Evolutionary conservation across 2,329 filamentous ascomycete genomes (phyloP), one percentile per base, ranked within the genome.

Genomic region (Trichoderma lentiforme): DNA sequence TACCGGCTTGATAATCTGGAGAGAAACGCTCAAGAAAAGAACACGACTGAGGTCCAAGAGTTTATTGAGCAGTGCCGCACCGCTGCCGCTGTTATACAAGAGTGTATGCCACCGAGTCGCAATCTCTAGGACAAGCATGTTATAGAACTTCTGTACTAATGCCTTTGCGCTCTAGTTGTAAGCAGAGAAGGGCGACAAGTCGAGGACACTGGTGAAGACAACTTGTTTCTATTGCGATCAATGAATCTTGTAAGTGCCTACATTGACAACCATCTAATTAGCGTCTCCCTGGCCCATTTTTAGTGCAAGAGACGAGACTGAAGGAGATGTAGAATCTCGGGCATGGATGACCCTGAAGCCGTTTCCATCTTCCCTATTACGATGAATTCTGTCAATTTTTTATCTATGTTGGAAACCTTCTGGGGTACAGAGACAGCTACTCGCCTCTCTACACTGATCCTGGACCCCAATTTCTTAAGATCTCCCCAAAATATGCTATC

Each of bases 401-500:
- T 53, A 24, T 53, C 21, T 6, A 53, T 21, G 5, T 0, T 53
- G 21, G 47, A 53, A 2, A 24, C 47, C 3, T 24, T 53, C 4
- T 53, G n/a, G 47, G 47, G 47, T 53, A 14, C 21, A 3, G 47
- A 53, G 47, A 24, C 47, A 24, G 47, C 47, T 14, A 2, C 11
- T 12, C n/a, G 47, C 2, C 47, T 53, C 47, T 53, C 47, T 24
- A 1, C 2, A 14, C n/a, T 53, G 6, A 14, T 53, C 4, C 4
- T 1, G 2, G 47, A 53, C 2, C 5, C n/a, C 14, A 1, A 0
- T 24, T 24, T 53, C 1, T 1, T 24, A 1, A 21, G 4, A 53
- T 53, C 47, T 0, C n/a, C 47, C n/a, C n/a, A 24, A 14, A 53
- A 53, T 24, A 24, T 24, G 47, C n/a, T 24, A 14, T 53, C 47